Evolutionary conservation across 2,329 filamentous ascomycete species (phyloP).

Genomic region (Aspergillus pseudotamarii): DNA sequence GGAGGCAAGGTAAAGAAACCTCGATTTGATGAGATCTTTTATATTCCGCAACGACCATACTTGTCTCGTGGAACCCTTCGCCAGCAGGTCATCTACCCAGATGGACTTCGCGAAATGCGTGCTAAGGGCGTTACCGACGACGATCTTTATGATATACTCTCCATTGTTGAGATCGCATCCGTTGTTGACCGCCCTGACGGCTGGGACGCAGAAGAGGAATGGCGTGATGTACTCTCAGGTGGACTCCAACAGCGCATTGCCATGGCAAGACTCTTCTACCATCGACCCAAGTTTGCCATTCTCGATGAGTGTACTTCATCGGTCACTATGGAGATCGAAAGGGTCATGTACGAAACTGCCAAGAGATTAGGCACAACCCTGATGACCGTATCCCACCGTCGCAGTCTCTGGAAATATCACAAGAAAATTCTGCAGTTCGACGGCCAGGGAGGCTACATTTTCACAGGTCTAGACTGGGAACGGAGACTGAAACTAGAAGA

Average conservation of each 20-base stretch:
- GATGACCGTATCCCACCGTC: conserved; percentile 92
- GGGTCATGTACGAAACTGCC: conserved; percentile 95
- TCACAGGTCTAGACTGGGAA: conserved; percentile 87
- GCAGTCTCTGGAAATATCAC: conserved; percentile 96
- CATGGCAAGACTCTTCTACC: conserved; percentile 95
- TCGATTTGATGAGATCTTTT: conserved; percentile 91
- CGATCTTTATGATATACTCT: conserved; percentile 76
- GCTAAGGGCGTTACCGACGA: conserved; percentile 79
- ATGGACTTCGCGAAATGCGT: conserved; percentile 84
- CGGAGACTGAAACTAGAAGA: conserved; percentile 84
- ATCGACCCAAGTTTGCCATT: conserved; percentile 89
- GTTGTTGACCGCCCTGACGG: conserved; percentile 78
- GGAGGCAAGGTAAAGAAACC: conserved; percentile 92
- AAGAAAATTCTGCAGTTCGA: conserved; percentile 94
- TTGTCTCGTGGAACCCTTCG: conserved; percentile 88
- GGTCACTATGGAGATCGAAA: conserved; percentile 93
- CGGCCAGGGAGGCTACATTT: conserved; percentile 87
- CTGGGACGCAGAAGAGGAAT: conserved; percentile 94
- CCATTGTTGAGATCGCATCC: conserved; percentile 78
- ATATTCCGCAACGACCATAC: conserved; percentile 95
- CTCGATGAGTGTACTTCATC: conserved; percentile 94
- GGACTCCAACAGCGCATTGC: conserved; percentile 94
- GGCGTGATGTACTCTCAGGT: conserved; percentile 90
- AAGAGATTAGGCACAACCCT: conserved; percentile 89
- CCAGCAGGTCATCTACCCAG: conserved; percentile 96